These are phyloP conservation scores for Chimonanthus salicifolius DNA, from an alignment of 164 flowering plant species.

Conservation along the genomic window DNA sequence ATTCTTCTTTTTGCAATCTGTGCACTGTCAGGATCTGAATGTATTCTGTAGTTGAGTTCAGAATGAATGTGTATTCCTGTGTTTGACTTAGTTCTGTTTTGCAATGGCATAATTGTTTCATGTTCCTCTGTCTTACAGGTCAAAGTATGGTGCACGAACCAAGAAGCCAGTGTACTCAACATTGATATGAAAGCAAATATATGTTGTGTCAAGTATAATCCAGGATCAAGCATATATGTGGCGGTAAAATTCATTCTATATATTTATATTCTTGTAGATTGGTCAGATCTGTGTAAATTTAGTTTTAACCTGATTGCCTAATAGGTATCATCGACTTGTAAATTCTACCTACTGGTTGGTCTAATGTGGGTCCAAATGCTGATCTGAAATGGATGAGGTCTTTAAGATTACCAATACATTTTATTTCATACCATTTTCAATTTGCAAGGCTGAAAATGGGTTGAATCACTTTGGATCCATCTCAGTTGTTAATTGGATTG, in stretches of 20 bases:
- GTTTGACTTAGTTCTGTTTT: background rate
- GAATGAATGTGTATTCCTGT: background rate
- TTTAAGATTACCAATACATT: no score
- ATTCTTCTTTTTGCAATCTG: background rate
- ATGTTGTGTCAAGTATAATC: constrained; percentile 95
- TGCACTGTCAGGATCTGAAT: background rate
- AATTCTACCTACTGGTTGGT: no score
- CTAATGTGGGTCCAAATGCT: no score
- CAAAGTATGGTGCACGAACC: constrained; percentile 97
- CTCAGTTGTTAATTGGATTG: background rate
- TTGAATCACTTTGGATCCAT: background rate
- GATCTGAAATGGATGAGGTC: no score
- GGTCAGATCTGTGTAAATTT: background rate
- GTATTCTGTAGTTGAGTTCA: background rate
- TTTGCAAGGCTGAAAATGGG: no score
- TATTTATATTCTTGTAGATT: background rate
- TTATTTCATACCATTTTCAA: no score
- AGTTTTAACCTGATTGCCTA: no score
- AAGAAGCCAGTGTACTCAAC: constrained; percentile 88
- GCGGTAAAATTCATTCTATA: constrained; percentile 55
- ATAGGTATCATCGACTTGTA: no score
- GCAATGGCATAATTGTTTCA: background rate
- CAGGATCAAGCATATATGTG: constrained; percentile 70
- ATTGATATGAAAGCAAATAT: constrained; percentile 99
- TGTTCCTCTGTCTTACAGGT: constrained; percentile 46